A percentile compares a stretch with the other conserved stretches of the same genome.
Evolutionary conservation across 441 rosid genomes (phyloP).

Genomic region (Populus hybrid): DNA sequence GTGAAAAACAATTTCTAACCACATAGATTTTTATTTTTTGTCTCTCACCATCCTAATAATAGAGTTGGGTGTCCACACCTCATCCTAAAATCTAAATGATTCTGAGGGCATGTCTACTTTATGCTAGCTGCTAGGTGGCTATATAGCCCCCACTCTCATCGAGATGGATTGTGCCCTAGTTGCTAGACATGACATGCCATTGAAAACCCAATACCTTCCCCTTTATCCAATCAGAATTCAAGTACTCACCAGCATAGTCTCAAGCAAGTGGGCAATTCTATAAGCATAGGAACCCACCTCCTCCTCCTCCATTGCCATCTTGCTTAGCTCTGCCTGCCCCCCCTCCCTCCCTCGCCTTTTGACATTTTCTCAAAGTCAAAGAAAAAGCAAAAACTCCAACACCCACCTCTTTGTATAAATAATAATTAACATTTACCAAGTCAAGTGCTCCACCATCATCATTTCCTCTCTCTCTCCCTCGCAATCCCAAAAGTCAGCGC

Average conservation of each 20-base stretch:
- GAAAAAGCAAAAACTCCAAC: constrained; percentile 28
- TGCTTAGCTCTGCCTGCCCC: background rate
- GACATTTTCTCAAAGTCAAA: constrained; percentile 50
- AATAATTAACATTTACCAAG: constrained; percentile 28
- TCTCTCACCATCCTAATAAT: constrained; percentile 7
- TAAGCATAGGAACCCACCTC: constrained; percentile 12
- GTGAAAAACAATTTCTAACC: background rate
- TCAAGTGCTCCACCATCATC: constrained; percentile 43
- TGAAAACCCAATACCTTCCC: background rate
- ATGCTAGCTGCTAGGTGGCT: background rate
- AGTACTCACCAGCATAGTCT: background rate
- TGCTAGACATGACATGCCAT: background rate
- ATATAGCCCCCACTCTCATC: background rate
- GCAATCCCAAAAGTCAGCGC: constrained; percentile 64
- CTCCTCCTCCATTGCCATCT: background rate
- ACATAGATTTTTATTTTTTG: background rate
- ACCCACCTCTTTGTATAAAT: constrained; percentile 27
- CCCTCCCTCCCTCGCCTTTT: constrained; percentile 18
- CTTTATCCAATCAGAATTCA: constrained; percentile 17
- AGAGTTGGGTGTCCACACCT: constrained; percentile 7
- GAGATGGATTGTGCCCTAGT: background rate
- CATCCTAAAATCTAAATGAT: constrained; percentile 1
- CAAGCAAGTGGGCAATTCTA: constrained; percentile 9
- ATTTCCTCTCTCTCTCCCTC: constrained; percentile 10
- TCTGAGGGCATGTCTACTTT: constrained; percentile 5